Base-by-base conservation (phyloP, 1,139 yeast genomes). In the Wickerhamiella infanticola region DNA sequence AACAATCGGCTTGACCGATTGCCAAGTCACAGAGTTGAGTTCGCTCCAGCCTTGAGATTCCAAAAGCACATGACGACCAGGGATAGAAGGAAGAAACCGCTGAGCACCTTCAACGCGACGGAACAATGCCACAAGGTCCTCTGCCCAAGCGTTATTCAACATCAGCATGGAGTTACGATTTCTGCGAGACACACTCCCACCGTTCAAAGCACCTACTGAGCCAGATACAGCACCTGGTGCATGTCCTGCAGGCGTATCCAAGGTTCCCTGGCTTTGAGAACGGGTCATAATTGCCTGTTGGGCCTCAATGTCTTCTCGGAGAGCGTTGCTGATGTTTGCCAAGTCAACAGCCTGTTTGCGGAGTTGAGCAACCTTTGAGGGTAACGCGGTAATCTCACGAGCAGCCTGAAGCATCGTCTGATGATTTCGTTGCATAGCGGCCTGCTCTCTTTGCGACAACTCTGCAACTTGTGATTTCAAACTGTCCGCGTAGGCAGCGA, bases 21-120 rank as follows among this genome's bases (percentile, higher is more conserved):
- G 82, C 77, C 88, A 79, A 23, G 95, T 86, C 0, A 94, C 90
- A 1, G 82, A 77, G 57, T 86, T 86, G 48, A 88, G 68, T 61
- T 88, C 95, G 50, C 73, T 75, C 96, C 96, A 88, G 45, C 90
- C 74, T 1, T 81, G 80, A 61, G 86, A 79, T 56, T 85, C 93
- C 7, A 79, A 74, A 29, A 85, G 66, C 2, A 88, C 75, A 59
- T 86, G 95, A 46, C 96, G 72, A 2, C 93, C 94, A 0, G 93
- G 84, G 5, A 74, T 63, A 1, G 85, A 76, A 26, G 86, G 83
- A 43, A 88, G 68, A 53, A 74, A 77, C 58, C 83, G 84, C 52
- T 85, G 88, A 1, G 95, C 88, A 5, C 95, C 94, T 53, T 88
- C 96, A 8, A 88, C 94, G 51, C 81, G 84, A 54, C 79, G 77